Base-by-base conservation (phyloP, 345 rosid genomes). In the Brassica cretica region DNA sequence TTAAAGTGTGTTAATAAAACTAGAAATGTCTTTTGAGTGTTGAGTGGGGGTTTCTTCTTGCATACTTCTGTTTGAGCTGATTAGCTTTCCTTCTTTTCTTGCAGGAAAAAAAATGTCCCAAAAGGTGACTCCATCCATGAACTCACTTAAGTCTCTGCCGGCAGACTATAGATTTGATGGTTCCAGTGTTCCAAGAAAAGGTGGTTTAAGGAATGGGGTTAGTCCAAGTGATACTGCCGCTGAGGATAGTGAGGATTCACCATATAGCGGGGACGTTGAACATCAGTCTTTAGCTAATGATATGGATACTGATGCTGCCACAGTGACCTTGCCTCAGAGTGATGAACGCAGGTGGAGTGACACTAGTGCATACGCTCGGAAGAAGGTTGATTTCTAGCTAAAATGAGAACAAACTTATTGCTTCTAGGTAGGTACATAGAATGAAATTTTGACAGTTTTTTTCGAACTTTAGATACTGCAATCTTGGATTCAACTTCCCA, bases 401-500 rank as follows among this genome's bases (percentile, higher is more conserved):
- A 16, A n/a, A 0, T 8, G 25, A 56, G 72, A 37, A 55, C 49
- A 70, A 21, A 63, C 0, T 6, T 37, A 7, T 39, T 51, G 59
- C 72, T 37, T 78, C 30, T 71, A 12, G 41, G 51, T 85, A 32
- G 35, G 21, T 66, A 32, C 37, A 8, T 16, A 75, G 66, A 69
- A 74, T 19, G 62, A 6, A 2, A 18, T 68, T 68, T 53, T 68
- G 70, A 79, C 30, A 41, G 51, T 85, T 81, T 63, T 73, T 64
- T 19, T 25, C 2, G 3, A 65, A 75, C 80, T 78, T 77, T 89
- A 91, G 98, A 90, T 89, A 77, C 87, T 88, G 71, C 99, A 93
- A 29, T 87, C 92, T 70, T 95, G 98, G 98, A 78, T 85, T 84
- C 96, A 86, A 87, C 93, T 85, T 81, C 84, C 96, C 62, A 86